Evolutionary conservation across 106 monocot species (phyloP), one percentile per base, ranked within the genome.

Genomic region (Triglochin maritima): DNA sequence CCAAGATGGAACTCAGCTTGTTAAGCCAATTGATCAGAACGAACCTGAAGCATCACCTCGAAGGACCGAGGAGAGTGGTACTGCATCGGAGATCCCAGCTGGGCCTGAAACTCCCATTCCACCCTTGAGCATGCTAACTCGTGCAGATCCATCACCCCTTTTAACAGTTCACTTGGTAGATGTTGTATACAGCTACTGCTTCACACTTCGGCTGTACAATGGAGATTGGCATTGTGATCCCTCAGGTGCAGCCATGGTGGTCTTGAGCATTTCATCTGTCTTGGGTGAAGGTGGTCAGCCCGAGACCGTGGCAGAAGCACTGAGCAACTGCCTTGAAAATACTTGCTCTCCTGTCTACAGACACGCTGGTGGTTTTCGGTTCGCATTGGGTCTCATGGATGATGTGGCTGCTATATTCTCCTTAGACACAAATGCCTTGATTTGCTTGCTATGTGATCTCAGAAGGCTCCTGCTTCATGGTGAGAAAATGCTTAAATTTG

Each of bases 211-310:
- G 7, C 68, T 84, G 12, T 92, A 98, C 59, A 98, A 98, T 52
- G 98, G 98, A 0, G 98, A 98, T 63, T 98, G 92, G 92, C 75
- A 62, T 5, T 84, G 69, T 67, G 98, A 98, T 69, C 79, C 91
- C n/a, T 56, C 81, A 11, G 92, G 86, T 46, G 91, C 92, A 10
- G 73, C 86, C 10, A 82, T 56, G 56, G 86, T 81, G 9, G 73
- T 77, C 3, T 66, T 92, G 54, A 76, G 64, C 49, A 56, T 92
- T 6, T 98, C 98, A 6, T 68, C 76, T 6, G 86, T 98, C 6
- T 66, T 89, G 64, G 77, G 78, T 9, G 75, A 81, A 16, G 78
- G 77, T 60, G 69, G 63, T 7, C 75, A 77, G 10, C 91, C 88
- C 12, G 88, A 86, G 62, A 84, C 84, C 2, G 77, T 84, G 4